A percentile compares a stretch with the other conserved stretches of the same genome.
phyloP scores from a whole-genome alignment of 169 alveolate genomes.

The Neospora caninum region DNA sequence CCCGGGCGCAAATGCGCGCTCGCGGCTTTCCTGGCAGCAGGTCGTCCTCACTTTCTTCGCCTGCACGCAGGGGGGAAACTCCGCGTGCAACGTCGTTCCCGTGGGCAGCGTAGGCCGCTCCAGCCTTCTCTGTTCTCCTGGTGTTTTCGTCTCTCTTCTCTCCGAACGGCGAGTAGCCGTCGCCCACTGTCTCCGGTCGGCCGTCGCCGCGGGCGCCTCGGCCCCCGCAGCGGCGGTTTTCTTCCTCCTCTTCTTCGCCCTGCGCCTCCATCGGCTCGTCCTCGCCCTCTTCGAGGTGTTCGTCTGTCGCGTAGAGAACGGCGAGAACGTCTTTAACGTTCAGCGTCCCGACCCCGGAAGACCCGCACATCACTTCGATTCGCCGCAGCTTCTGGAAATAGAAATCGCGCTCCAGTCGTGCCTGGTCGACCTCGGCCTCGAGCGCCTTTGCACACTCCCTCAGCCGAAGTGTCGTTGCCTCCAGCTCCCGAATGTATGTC shows the following conservation, averaged over 20 bases:
- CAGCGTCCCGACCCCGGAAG: constrained; percentile 34
- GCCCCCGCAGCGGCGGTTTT: background rate
- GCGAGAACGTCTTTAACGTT: constrained; percentile 49
- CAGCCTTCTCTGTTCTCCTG: too few species aligned
- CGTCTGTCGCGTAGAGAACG: constrained; percentile 62
- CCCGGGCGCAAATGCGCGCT: too few species aligned
- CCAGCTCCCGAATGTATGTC: background rate
- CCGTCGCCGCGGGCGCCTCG: too few species aligned
- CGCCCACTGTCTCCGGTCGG: background rate
- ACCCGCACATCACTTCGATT: constrained; percentile 58
- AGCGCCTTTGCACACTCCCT: background rate
- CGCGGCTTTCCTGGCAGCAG: too few species aligned
- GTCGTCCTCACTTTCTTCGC: too few species aligned
- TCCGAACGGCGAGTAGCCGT: background rate
- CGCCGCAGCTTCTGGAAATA: constrained; percentile 67
- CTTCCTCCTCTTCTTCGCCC: background rate
- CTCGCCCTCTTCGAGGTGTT: background rate
- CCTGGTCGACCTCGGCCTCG: constrained; percentile 63
- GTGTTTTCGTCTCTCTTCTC: too few species aligned
- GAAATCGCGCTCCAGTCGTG: constrained; percentile 67
- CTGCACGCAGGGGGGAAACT: too few species aligned
- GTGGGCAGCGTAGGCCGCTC: too few species aligned
- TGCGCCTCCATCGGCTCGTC: background rate
- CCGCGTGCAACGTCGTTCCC: too few species aligned
- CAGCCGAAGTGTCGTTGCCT: background rate